phyloP scores from a whole-genome alignment of 2,329 filamentous ascomycete genomes.

The Emmonsia crescens region DNA sequence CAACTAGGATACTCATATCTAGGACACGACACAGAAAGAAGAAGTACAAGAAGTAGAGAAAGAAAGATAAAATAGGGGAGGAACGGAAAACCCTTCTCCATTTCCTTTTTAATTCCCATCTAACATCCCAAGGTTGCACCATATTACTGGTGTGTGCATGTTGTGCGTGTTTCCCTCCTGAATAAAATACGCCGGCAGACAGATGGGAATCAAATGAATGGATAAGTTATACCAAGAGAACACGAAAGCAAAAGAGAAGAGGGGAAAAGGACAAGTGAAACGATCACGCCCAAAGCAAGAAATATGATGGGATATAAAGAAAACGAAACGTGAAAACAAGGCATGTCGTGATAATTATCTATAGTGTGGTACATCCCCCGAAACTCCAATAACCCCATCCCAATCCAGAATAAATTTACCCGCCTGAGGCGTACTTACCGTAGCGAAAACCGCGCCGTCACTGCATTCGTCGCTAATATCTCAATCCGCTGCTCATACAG shows the following conservation, averaged over 20 bases:
- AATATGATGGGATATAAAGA: neutral
- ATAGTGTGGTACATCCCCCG: neutral
- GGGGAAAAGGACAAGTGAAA: neutral
- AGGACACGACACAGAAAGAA: neutral
- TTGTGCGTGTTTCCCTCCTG: no score
- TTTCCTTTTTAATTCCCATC: neutral
- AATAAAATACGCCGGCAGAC: neutral
- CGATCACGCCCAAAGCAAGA: neutral
- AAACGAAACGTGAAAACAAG: neutral
- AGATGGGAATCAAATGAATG: neutral
- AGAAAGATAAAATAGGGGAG: neutral
- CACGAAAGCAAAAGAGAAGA: neutral
- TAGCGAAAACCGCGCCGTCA: conserved; percentile 37
- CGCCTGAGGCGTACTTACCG: neutral
- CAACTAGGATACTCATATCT: neutral
- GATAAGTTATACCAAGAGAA: neutral
- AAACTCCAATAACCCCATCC: neutral
- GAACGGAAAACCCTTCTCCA: neutral
- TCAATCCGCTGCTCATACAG: conserved; percentile 65
- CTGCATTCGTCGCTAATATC: conserved; percentile 56
- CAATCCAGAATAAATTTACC: neutral
- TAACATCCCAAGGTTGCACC: no score
- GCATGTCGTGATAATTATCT: neutral
- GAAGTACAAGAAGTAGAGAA: neutral
- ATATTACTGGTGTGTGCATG: no score